Conservation (phyloP, 257 asterid genomes). For the Penstemon barbatus region DNA sequence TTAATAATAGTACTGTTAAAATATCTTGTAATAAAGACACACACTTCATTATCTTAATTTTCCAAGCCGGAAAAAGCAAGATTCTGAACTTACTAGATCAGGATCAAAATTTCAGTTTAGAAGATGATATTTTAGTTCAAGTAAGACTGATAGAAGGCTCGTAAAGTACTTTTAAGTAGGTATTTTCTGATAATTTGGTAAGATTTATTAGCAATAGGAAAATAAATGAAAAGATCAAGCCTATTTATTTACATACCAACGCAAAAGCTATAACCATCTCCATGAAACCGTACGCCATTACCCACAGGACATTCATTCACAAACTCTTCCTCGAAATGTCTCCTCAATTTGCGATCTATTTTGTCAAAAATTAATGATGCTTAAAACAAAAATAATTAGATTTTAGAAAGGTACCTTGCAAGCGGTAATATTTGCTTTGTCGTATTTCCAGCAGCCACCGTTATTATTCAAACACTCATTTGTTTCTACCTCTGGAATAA, state of each 20-base stretch:
- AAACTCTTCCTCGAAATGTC: conserved; percentile 53
- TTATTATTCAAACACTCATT: conserved; percentile 74
- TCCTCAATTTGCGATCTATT: conserved; percentile 30
- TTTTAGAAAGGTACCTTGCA: conserved; percentile 57
- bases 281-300: conserved; percentile 47
- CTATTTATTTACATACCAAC: conserved; percentile 32
- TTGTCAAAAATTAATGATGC: conserved; percentile 5
- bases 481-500: conserved; percentile 29
- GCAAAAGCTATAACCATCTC: conserved; percentile 55
- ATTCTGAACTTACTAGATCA: too few relatives aligned
- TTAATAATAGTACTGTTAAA: neutral
- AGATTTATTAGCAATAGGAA: neutral
- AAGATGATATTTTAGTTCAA: too few relatives aligned
- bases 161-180: too few relatives aligned
- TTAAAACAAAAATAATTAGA: neutral
- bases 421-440: conserved; percentile 60
- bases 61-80: too few relatives aligned
- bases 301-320: conserved; percentile 52
- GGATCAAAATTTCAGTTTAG: too few relatives aligned
- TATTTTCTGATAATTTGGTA: neutral
- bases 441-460: neutral
- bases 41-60: too few relatives aligned
- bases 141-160: too few relatives aligned
- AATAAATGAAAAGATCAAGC: conserved; percentile 4
- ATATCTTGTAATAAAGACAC: neutral